These are phyloP conservation scores for Trichoderma guizhouense DNA, from an alignment of 2,329 filamentous ascomycete genomes.

Conservation along the genomic window DNA sequence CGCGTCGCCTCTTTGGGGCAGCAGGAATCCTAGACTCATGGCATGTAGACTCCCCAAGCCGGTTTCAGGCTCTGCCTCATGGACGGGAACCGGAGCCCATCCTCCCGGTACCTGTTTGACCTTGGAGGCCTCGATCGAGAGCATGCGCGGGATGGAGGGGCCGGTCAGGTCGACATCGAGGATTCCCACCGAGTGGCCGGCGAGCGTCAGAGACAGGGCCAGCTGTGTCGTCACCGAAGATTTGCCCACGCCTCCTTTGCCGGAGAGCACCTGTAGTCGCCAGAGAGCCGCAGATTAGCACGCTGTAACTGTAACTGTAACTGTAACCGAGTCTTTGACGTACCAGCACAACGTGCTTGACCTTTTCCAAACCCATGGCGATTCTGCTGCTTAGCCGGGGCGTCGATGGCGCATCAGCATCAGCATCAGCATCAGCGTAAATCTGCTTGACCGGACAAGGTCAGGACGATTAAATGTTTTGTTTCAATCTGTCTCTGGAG, in stretches of 20 bases:
- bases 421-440: not conserved
- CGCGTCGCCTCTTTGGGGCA: constrained; percentile 78
- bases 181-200: constrained; percentile 86
- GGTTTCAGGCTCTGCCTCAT: constrained; percentile 52
- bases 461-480: not conserved
- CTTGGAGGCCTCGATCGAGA: constrained; percentile 83
- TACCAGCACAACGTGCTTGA: constrained; percentile 77
- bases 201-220: constrained; percentile 79
- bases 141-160: constrained; percentile 92
- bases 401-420: not conserved
- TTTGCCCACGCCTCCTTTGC: constrained; percentile 97
- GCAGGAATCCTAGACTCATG: constrained; percentile 91
- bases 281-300: not conserved
- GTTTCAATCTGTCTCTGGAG: not conserved
- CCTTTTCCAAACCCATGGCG: constrained; percentile 45
- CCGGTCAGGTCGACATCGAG: constrained; percentile 96
- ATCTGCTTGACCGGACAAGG: not conserved
- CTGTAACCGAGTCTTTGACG: not conserved
- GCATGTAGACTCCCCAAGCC: constrained; percentile 67
- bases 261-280: constrained; percentile 67
- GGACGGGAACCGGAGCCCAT: constrained; percentile 86
- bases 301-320: not conserved
- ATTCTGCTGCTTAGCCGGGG: constrained; percentile 9
- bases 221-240: constrained; percentile 97
- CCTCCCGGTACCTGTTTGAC: constrained; percentile 88